Conservation (phyloP, 768 basidiomycete genomes). For the Hericium erinaceus region DNA sequence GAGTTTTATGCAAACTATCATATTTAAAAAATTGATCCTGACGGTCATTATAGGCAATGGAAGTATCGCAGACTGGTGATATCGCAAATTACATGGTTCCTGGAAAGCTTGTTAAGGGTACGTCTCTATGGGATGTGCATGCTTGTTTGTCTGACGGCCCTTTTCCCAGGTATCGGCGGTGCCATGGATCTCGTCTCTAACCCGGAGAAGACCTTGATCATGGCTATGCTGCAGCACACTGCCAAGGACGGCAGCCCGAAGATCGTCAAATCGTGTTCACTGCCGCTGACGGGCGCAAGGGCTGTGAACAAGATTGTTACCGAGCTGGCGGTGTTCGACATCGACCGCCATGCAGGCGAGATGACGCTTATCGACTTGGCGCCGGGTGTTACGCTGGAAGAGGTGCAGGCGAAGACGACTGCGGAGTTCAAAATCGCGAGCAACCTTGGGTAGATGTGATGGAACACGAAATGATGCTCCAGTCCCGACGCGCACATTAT, state of each 20-base stretch:
- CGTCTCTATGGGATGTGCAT: neutral
- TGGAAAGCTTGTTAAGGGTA: slow-evolving; percentile 79
- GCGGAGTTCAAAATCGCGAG: slow-evolving; percentile 61
- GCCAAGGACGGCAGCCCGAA: slow-evolving; percentile 85
- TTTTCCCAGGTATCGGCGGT: slow-evolving; percentile 69
- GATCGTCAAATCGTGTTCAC: slow-evolving; percentile 67
- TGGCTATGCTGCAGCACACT: slow-evolving; percentile 81
- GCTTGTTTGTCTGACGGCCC: neutral
- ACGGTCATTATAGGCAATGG: slow-evolving; percentile 59
- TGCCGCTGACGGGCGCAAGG: slow-evolving; percentile 82
- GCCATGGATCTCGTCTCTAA: slow-evolving; percentile 95
- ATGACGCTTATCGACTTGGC: slow-evolving; percentile 75
- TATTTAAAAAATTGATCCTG: neutral
- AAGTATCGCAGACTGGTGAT: slow-evolving; percentile 86
- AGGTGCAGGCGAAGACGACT: slow-evolving; percentile 76
- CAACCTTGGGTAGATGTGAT: slow-evolving; percentile 30
- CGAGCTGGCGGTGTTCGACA: slow-evolving; percentile 81
- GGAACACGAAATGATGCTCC: no score
- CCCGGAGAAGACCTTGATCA: slow-evolving; percentile 88
- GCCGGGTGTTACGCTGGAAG: slow-evolving; percentile 71
- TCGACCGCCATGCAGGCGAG: slow-evolving; percentile 64
- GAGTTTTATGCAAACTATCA: neutral
- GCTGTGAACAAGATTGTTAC: slow-evolving; percentile 87
- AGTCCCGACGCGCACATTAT: no score
- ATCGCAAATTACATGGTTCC: slow-evolving; percentile 98